These are phyloP conservation scores for Citrus trifoliata DNA, from an alignment of 345 rosid species.

Conservation along the genomic window DNA sequence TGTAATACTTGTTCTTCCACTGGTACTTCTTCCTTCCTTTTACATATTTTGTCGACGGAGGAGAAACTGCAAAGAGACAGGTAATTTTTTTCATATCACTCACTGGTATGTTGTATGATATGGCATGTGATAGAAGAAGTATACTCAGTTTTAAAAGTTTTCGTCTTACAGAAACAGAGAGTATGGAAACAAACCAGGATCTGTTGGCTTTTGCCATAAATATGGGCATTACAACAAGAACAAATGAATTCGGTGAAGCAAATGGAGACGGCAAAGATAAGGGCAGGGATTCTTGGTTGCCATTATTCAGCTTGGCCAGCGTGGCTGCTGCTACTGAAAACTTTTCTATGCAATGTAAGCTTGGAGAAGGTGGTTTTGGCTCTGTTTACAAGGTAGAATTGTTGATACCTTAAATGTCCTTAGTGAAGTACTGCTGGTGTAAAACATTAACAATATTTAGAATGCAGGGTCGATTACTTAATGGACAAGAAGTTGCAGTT, in stretches of 20 bases:
- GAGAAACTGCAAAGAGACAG: not conserved
- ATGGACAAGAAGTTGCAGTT: too few species aligned
- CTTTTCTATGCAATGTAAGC: too few species aligned
- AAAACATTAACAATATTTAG: too few species aligned
- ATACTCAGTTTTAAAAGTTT: not conserved
- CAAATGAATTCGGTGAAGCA: not conserved
- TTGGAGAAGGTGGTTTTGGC: too few species aligned
- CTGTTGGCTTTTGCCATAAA: conserved; percentile 16
- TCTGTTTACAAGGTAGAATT: too few species aligned
- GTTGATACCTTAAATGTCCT: too few species aligned
- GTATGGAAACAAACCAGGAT: conserved; percentile 3
- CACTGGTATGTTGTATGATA: not conserved
- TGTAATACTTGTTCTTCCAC: not conserved
- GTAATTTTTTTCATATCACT: not conserved
- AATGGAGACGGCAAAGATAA: not conserved
- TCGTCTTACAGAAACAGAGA: not conserved
- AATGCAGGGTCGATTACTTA: too few species aligned
- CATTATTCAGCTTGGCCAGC: too few species aligned
- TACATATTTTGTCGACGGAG: not conserved
- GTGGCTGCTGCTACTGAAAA: too few species aligned
- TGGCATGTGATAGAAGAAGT: too few species aligned
- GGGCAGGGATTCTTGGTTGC: too few species aligned
- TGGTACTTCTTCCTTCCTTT: not conserved
- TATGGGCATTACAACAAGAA: not conserved
- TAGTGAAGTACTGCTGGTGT: too few species aligned